These are phyloP conservation scores for Xylaria telfairii DNA, from an alignment of 495 filamentous ascomycete genomes.

Conservation along the genomic window DNA sequence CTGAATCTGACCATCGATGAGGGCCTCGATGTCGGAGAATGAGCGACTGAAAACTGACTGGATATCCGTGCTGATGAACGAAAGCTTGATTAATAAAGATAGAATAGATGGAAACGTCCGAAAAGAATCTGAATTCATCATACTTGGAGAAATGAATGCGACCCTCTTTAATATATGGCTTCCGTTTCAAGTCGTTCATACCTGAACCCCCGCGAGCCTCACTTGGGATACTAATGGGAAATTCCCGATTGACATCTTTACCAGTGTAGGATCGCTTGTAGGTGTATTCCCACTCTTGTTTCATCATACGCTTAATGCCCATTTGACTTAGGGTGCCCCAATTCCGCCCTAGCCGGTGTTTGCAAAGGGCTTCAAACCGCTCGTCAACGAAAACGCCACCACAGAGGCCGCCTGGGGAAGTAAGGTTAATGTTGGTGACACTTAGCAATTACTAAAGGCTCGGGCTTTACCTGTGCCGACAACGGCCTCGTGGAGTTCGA, in stretches of 20 bases:
- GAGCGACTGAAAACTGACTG: background rate
- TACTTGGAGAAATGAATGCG: constrained; percentile 1
- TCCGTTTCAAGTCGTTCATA: background rate
- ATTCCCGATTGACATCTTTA: background rate
- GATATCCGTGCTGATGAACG: background rate
- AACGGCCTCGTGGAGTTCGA: background rate
- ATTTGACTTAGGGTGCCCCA: background rate
- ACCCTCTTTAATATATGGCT: background rate
- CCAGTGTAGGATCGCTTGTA: background rate
- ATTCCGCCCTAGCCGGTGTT: background rate
- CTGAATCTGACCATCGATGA: background rate
- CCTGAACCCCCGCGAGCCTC: background rate
- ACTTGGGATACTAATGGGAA: background rate
- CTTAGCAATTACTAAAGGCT: background rate
- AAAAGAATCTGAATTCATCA: background rate
- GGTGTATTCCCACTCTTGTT: background rate
- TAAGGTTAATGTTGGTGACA: background rate
- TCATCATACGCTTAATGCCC: background rate
- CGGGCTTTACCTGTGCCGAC: constrained; percentile 2
- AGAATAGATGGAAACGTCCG: background rate
- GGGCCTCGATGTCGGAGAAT: background rate
- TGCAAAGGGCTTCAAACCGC: background rate
- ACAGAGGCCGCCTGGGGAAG: background rate
- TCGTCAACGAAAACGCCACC: constrained; percentile 2
- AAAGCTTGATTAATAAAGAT: background rate